Conservation (phyloP, 2,329 filamentous ascomycete genomes). For the Calonectria pseudoreteaudii region DNA sequence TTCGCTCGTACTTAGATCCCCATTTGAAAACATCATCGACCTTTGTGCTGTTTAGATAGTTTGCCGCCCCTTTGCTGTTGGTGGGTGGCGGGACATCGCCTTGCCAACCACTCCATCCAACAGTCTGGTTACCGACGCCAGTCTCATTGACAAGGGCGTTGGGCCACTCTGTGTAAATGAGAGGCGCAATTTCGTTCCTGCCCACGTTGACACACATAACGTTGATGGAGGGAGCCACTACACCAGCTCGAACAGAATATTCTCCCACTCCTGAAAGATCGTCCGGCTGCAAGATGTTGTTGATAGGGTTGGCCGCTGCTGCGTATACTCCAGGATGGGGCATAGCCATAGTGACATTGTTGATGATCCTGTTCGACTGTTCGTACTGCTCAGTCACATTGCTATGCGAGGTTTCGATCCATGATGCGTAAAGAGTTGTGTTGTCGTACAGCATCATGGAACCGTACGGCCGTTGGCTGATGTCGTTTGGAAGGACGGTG, state of each 20-base stretch:
- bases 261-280: constrained; percentile 74
- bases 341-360: constrained; percentile 83
- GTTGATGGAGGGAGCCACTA: constrained; percentile 78
- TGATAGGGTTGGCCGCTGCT: constrained; percentile 71
- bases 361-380: constrained; percentile 68
- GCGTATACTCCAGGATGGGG: constrained; percentile 77
- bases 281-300: constrained; percentile 77
- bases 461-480: constrained; percentile 66
- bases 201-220: constrained; percentile 79
- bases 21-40: constrained; percentile 80
- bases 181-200: constrained; percentile 67
- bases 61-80: constrained; percentile 34
- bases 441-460: constrained; percentile 77
- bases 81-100: constrained; percentile 50
- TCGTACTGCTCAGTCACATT: constrained; percentile 65
- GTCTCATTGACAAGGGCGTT: constrained; percentile 49
- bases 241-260: constrained; percentile 75
- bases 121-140: constrained; percentile 48
- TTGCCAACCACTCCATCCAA: constrained; percentile 51
- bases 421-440: constrained; percentile 75
- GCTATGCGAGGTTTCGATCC: constrained; percentile 70
- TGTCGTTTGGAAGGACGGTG: constrained; percentile 53
- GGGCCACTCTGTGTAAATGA: constrained; percentile 75
- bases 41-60: constrained; percentile 66
- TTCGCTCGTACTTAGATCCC: constrained; percentile 63